Evolutionary conservation across 2,329 filamentous ascomycete genomes (phyloP).

Genomic region (Juglanconis oblonga): DNA sequence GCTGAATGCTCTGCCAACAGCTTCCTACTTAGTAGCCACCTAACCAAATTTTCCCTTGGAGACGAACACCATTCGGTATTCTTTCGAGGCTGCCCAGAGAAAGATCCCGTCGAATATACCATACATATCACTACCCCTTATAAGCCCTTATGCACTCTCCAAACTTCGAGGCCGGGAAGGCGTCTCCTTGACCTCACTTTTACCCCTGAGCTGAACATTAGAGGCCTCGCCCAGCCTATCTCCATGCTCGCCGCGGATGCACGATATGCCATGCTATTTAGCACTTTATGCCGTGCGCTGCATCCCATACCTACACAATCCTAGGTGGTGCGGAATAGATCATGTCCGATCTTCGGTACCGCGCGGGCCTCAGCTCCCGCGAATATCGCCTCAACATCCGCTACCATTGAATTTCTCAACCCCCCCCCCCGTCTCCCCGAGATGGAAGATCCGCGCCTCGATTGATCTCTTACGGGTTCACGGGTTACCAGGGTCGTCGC

Average conservation of each 20-base stretch:
- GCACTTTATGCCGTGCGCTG: constrained; percentile 5
- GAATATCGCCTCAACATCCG: too few species aligned
- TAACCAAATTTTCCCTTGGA: too few species aligned
- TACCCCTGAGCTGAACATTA: constrained; percentile 14
- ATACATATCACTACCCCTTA: too few species aligned
- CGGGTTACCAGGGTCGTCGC: background rate
- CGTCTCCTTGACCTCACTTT: background rate
- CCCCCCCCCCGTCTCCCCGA: too few species aligned
- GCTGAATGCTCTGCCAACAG: background rate
- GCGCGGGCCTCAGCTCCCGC: too few species aligned
- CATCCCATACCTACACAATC: background rate
- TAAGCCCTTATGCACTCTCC: too few species aligned
- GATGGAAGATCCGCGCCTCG: too few species aligned
- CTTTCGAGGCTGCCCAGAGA: background rate
- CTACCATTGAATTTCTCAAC: too few species aligned
- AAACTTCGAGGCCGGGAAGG: too few species aligned
- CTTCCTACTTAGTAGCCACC: background rate
- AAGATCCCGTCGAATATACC: background rate
- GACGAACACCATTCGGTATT: background rate
- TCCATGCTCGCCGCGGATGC: background rate
- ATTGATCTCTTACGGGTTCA: background rate
- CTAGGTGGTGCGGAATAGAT: too few species aligned
- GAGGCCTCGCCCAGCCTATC: constrained; percentile 1
- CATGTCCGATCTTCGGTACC: too few species aligned
- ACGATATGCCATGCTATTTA: constrained; percentile 6